These are phyloP conservation scores for Sporobolomyces phaffii DNA, from an alignment of 768 basidiomycete genomes.

Conservation along the genomic window DNA sequence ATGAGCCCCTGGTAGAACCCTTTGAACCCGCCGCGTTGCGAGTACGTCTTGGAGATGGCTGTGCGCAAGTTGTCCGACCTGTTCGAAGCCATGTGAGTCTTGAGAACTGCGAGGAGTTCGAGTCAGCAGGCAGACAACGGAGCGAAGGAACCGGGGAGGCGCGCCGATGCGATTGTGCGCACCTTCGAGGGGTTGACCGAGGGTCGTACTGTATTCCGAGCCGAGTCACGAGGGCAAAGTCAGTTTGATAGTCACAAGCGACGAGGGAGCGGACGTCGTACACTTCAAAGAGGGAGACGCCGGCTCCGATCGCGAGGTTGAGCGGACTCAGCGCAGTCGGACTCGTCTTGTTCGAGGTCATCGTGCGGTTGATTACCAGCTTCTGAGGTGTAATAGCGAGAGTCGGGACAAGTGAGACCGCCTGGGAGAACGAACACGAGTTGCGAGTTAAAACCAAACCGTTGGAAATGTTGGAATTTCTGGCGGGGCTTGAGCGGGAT, in stretches of 20 bases:
- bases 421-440: no score
- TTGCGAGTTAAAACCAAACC: no score
- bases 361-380: no score
- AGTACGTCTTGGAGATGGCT: slow-evolving; percentile 76
- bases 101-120: slow-evolving; percentile 57
- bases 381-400: no score
- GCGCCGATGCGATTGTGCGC: no score
- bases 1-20: slow-evolving; percentile 98
- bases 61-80: slow-evolving; percentile 79
- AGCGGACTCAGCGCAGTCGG: neutral
- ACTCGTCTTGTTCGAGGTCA: neutral
- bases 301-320: slow-evolving; percentile 25
- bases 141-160: neutral
- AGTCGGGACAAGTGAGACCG: no score
- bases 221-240: no score
- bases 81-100: slow-evolving; percentile 99
- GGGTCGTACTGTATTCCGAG: slow-evolving; percentile 13
- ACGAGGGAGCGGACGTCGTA: neutral
- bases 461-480: no score
- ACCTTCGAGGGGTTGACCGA: slow-evolving; percentile 32
- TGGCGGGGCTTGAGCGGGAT: no score
- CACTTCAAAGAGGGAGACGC: slow-evolving; percentile 23
- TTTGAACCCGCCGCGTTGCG: slow-evolving; percentile 72
- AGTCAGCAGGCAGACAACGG: neutral
- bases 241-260: no score